Evolutionary conservation across 805 yeast genomes (phyloP).

Genomic region (Isabelozyma rhagii): DNA sequence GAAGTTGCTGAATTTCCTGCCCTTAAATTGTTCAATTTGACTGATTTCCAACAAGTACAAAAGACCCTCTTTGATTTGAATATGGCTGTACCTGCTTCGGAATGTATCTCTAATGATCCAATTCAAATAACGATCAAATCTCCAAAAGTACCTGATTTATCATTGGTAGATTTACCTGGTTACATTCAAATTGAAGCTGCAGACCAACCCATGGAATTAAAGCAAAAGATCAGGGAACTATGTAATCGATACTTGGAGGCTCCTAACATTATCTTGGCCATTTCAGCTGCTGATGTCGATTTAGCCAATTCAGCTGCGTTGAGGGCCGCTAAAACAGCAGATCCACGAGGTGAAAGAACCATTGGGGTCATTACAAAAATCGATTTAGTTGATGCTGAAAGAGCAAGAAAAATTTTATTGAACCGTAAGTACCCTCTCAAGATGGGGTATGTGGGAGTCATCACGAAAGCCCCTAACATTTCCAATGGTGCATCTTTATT

Average conservation of each 20-base stretch:
- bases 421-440: conserved; percentile 84
- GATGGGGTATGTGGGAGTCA: conserved; percentile 99
- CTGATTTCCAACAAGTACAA: conserved; percentile 88
- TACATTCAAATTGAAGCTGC: conserved; percentile 96
- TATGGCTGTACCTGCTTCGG: conserved; percentile 83
- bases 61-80: conserved; percentile 83
- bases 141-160: conserved; percentile 83
- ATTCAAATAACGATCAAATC: conserved; percentile 89
- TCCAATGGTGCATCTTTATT: conserved; percentile 36
- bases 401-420: conserved; percentile 64
- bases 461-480: conserved; percentile 69
- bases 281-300: conserved; percentile 97
- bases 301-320: conserved; percentile 94
- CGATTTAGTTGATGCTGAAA: conserved; percentile 79
- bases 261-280: conserved; percentile 93
- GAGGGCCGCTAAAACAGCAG: conserved; percentile 83
- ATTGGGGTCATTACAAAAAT: conserved; percentile 94
- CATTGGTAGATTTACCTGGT: conserved; percentile 95
- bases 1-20: conserved; percentile 95
- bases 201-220: conserved; percentile 87
- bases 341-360: conserved; percentile 93
- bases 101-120: conserved; percentile 90
- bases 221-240: conserved; percentile 69
- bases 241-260: conserved; percentile 84
- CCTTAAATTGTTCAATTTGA: conserved; percentile 72